Evolutionary conservation across 2,329 filamentous ascomycete genomes (phyloP), one percentile per base, ranked within the genome.

Genomic region (Alternaria incomplexa): DNA sequence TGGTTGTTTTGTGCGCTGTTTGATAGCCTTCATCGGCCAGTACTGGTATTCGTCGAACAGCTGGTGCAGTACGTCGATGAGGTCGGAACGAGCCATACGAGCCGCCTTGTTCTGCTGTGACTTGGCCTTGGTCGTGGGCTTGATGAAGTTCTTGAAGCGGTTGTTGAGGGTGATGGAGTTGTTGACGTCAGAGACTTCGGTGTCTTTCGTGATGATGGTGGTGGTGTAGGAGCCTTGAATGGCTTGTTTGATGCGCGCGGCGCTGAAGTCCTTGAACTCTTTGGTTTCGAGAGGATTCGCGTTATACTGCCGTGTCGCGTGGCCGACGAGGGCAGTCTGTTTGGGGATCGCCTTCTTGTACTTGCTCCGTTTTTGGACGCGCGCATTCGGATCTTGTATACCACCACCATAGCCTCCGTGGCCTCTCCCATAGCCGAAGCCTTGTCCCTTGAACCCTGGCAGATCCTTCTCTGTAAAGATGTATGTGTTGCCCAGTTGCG

Each of bases 381-480:
- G 72, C 43, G 73, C 66, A 40, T 77, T 76, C 6, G 74, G 72
- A 52, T 79, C 77, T 59, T 78, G 75, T 12, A 73, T 68, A 20
- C 61, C 68, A 20, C 61, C 68, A 46, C 66, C 67, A 54, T 63
- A 73, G 63, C 54, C 65, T 26, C 63, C 70, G 46, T 67, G 68
- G 58, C 72, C 58, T 56, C 70, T 60, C 10, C 56, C 50, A 22
- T 75, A 70, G 6, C 73, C 72, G 45, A 70, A 73, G 32, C 71
- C 73, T 30, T 71, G 73, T 30, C 72, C 74, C 64, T 85, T 86
- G 81, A 89, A 93, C 40, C 92, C 92, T 1, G 93, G 92, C 22
- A 97, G 86, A 74, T 98, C 93, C 78, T 97, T 93, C 81, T 99
- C 96, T 44, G 91, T 93, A 77, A 99, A 99, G 60, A 98, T 85